Percentiles rank a stretch among this genome's conserved stretches.
phyloP scores from a whole-genome alignment of 768 basidiomycete genomes.

The Mycena maculata region DNA sequence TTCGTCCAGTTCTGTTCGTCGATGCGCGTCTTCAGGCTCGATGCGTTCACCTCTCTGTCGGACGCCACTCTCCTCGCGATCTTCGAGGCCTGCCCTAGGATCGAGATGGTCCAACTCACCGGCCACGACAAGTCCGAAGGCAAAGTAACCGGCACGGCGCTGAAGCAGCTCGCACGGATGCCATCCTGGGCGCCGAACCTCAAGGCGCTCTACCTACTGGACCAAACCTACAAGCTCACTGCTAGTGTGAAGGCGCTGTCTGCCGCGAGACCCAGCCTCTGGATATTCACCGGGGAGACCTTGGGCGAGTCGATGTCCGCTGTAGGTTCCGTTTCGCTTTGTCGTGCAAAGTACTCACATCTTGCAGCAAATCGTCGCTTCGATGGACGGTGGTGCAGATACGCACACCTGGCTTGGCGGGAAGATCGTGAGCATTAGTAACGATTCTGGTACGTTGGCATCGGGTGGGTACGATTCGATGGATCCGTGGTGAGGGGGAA shows the following conservation, averaged over 20 bases:
- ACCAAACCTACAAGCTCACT: slow-evolving; percentile 2
- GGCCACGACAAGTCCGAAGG: slow-evolving; percentile 10
- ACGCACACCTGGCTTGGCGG: slow-evolving; percentile 17
- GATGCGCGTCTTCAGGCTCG: slow-evolving; percentile 24
- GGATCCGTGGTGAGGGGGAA: too few species aligned
- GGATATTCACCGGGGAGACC: slow-evolving; percentile 25
- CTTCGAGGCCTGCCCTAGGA: slow-evolving; percentile 16
- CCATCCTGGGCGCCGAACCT: slow-evolving; percentile 20
- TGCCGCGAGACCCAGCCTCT: slow-evolving; percentile 15
- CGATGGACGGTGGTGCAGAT: neutral
- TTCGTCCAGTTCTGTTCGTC: slow-evolving; percentile 19
- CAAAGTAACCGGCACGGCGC: neutral
- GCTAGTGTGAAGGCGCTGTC: slow-evolving; percentile 20
- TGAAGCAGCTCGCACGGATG: slow-evolving; percentile 11
- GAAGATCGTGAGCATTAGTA: slow-evolving; percentile 19
- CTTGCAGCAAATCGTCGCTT: slow-evolving; percentile 9
- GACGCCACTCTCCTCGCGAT: slow-evolving; percentile 25
- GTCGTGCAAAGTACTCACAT: neutral
- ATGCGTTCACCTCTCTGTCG: slow-evolving; percentile 13
- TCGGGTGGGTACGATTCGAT: neutral
- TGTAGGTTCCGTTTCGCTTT: neutral
- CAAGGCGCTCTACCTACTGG: slow-evolving; percentile 11
- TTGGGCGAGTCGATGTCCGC: slow-evolving; percentile 15
- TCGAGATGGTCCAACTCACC: slow-evolving; percentile 18
- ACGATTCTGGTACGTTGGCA: neutral